Evolutionary conservation across 73 alveolate species (phyloP).

Genomic region (Urostyla sp.): DNA sequence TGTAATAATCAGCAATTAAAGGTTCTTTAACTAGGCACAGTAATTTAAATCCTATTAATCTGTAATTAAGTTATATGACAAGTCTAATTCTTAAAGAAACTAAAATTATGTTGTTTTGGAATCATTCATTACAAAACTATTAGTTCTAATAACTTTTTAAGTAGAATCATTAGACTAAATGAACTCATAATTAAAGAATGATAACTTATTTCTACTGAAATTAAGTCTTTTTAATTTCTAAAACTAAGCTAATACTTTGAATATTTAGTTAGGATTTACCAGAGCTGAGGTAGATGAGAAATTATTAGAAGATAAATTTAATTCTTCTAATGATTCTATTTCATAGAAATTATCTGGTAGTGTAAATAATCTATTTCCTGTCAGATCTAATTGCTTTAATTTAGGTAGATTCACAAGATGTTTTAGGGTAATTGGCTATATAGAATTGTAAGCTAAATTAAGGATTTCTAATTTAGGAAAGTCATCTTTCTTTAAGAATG

Average conservation of each 20-base stretch:
- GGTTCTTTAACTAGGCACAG: slow-evolving; percentile 28
- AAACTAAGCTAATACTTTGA: slow-evolving; percentile 55
- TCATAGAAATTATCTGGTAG: slow-evolving; percentile 72
- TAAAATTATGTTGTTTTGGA: slow-evolving; percentile 16
- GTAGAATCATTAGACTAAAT: too few relatives aligned
- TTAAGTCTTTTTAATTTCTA: slow-evolving; percentile 67
- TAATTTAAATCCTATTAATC: slow-evolving; percentile 68
- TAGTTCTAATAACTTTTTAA: too few relatives aligned
- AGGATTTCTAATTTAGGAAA: slow-evolving; percentile 68
- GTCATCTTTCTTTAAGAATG: slow-evolving; percentile 53
- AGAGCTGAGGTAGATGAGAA: slow-evolving; percentile 69
- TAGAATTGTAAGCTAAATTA: slow-evolving; percentile 60
- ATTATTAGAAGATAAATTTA: slow-evolving; percentile 61
- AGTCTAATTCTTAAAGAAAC: slow-evolving; percentile 69
- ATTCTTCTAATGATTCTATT: slow-evolving; percentile 46
- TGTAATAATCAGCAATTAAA: slow-evolving; percentile 65
- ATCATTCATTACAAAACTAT: too few relatives aligned
- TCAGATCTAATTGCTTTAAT: slow-evolving; percentile 61
- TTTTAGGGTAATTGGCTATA: slow-evolving; percentile 60
- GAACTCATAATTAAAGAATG: slow-evolving; percentile 63
- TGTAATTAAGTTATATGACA: slow-evolving; percentile 64
- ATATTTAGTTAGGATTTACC: slow-evolving; percentile 59
- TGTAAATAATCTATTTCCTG: slow-evolving; percentile 70
- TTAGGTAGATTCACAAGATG: slow-evolving; percentile 34
- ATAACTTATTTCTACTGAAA: slow-evolving; percentile 65